Conservation (phyloP, 2,329 filamentous ascomycete genomes). For the Aureobasidium melanogenum region DNA sequence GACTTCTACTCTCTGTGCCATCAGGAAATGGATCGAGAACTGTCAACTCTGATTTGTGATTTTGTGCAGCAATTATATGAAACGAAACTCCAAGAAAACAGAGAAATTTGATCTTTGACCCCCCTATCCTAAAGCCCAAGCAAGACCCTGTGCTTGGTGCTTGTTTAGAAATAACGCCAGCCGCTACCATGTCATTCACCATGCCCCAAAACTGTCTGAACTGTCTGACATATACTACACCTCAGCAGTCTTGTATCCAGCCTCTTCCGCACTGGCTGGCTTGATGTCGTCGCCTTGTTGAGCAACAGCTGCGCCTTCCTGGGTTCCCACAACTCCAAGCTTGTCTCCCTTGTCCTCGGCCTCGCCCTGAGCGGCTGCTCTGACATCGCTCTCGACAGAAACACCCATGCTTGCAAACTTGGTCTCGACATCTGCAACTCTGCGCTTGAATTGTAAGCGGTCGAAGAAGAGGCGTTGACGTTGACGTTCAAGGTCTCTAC, state of each 20-base stretch:
- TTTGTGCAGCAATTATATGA: background rate
- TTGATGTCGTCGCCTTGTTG: background rate
- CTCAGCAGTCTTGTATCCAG: background rate
- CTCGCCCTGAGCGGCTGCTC: conserved; percentile 3
- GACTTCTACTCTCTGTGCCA: too few species aligned
- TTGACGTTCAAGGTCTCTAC: conserved; percentile 82
- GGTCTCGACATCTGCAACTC: conserved; percentile 75
- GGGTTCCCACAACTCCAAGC: background rate
- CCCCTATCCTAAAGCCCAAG: background rate
- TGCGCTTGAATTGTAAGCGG: conserved; percentile 78
- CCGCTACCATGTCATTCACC: background rate
- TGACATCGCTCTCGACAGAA: background rate
- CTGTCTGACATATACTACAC: background rate
- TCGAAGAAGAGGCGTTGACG: conserved; percentile 92
- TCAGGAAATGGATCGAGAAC: too few species aligned
- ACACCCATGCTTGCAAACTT: conserved; percentile 22
- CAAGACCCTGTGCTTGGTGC: background rate
- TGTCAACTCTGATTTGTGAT: too few species aligned
- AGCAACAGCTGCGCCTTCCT: background rate
- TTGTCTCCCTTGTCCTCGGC: conserved; percentile 1
- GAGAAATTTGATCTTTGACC: background rate
- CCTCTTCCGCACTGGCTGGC: background rate
- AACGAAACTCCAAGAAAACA: background rate
- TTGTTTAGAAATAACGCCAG: background rate
- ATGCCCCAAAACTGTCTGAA: background rate